phyloP scores from a whole-genome alignment of 345 rosid species.

The Aurinia saxatilis region DNA sequence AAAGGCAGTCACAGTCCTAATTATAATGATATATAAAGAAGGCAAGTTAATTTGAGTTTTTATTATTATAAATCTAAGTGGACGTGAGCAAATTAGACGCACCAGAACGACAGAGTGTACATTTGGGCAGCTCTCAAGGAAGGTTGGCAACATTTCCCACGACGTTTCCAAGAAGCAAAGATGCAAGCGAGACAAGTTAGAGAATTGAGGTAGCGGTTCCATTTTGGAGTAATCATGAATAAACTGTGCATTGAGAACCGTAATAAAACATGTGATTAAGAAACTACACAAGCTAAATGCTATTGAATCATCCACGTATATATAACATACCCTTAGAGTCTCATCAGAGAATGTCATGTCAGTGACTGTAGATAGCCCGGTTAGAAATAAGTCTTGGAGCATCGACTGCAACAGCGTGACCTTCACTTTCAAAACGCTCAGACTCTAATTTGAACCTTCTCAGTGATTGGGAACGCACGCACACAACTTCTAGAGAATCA shows the following conservation, averaged over 20 bases:
- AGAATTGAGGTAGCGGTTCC: conserved; percentile 10
- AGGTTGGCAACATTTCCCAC: no score
- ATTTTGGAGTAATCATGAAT: conserved; percentile 13
- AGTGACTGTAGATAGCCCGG: conserved; percentile 1
- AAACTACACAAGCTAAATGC: neutral
- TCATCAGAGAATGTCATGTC: conserved; percentile 6
- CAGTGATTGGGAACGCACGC: no score
- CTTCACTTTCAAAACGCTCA: no score
- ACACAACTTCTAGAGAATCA: neutral
- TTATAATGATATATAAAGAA: neutral
- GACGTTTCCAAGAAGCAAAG: no score
- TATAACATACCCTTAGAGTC: neutral
- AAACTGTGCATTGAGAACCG: neutral
- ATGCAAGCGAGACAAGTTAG: no score
- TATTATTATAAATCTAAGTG: neutral
- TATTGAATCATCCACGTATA: neutral
- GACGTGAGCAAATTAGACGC: no score
- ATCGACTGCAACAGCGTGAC: no score
- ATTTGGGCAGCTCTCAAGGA: no score
- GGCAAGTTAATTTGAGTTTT: neutral
- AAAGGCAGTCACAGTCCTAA: conserved; percentile 10
- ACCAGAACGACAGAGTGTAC: conserved; percentile 11
- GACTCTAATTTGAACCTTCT: no score
- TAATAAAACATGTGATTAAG: neutral
- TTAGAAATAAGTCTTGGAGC: no score